Evolutionary conservation across 2,329 filamentous ascomycete genomes (phyloP).

Genomic region (Cytospora schulzeri): DNA sequence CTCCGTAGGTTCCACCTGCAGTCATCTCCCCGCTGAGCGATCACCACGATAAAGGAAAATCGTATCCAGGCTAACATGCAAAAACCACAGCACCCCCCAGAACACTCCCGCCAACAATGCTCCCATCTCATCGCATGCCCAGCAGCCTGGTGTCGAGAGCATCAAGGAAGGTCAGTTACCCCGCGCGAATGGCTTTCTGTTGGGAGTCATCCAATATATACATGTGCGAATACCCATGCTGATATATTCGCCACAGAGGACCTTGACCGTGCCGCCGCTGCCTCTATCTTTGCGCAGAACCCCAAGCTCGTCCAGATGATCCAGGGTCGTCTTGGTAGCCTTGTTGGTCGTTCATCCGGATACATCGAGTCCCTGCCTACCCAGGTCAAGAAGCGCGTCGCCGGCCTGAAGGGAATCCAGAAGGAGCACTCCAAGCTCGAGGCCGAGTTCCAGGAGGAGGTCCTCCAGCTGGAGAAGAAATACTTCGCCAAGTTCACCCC

Average conservation of each 20-base stretch:
- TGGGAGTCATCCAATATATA: slow-evolving; percentile 1
- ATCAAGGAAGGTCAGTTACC: slow-evolving; percentile 87
- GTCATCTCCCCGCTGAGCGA: slow-evolving; percentile 7
- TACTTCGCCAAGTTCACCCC: slow-evolving; percentile 99
- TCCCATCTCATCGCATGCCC: slow-evolving; percentile 95
- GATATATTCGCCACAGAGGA: slow-evolving; percentile 66
- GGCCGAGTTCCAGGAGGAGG: slow-evolving; percentile 97
- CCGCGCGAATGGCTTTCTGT: slow-evolving; percentile 17
- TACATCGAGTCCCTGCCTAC: slow-evolving; percentile 95
- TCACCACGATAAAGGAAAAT: slow-evolving; percentile 26
- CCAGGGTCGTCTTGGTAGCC: slow-evolving; percentile 89
- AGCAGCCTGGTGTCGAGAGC: slow-evolving; percentile 89
- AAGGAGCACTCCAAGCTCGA: slow-evolving; percentile 99
- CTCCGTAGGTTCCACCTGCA: slow-evolving; percentile 55
- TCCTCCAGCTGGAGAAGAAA: slow-evolving; percentile 97
- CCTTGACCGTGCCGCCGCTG: slow-evolving; percentile 81
- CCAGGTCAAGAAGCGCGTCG: slow-evolving; percentile 87
- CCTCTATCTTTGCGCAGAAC: slow-evolving; percentile 93
- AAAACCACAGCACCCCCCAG: slow-evolving; percentile 80
- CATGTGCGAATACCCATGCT: slow-evolving; percentile 9
- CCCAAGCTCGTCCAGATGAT: slow-evolving; percentile 96
- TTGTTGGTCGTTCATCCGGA: slow-evolving; percentile 93
- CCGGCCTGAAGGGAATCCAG: slow-evolving; percentile 95
- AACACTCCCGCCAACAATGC: slow-evolving; percentile 96
- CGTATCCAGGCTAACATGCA: slow-evolving; percentile 31